These are phyloP conservation scores for Amphirosellinia nigrospora DNA, from an alignment of 495 filamentous ascomycete species.

Conservation along the genomic window DNA sequence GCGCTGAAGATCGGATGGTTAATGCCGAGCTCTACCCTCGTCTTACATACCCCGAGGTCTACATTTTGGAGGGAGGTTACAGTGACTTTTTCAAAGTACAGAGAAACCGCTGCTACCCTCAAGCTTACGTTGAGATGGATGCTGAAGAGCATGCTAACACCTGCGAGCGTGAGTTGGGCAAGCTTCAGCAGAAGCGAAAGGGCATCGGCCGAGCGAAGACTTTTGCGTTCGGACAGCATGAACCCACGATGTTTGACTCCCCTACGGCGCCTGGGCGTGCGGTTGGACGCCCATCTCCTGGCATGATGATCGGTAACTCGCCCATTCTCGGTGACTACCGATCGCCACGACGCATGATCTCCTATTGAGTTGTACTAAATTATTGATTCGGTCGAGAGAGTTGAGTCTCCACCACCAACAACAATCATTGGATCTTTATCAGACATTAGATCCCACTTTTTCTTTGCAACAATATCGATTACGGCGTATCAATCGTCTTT, in stretches of 20 bases:
- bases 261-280: slow-evolving; percentile 70
- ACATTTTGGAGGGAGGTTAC: slow-evolving; percentile 96
- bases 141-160: slow-evolving; percentile 86
- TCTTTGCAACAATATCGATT: background rate
- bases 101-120: slow-evolving; percentile 81
- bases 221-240: slow-evolving; percentile 84
- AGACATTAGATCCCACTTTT: background rate
- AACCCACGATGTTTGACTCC: slow-evolving; percentile 71
- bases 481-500: slow-evolving; percentile 3
- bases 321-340: slow-evolving; percentile 59
- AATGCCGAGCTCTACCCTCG: slow-evolving; percentile 85
- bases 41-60: slow-evolving; percentile 92
- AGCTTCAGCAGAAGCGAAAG: slow-evolving; percentile 75
- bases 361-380: slow-evolving; percentile 55
- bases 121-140: slow-evolving; percentile 95
- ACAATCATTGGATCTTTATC: background rate
- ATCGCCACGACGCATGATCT: slow-evolving; percentile 71
- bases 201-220: slow-evolving; percentile 90
- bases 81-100: slow-evolving; percentile 85
- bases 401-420: background rate
- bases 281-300: slow-evolving; percentile 46
- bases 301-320: slow-evolving; percentile 59
- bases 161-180: slow-evolving; percentile 92
- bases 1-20: slow-evolving; percentile 79
- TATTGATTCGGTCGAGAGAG: background rate